These are phyloP conservation scores for Athelia psychrophila DNA, from an alignment of 1,284 basidiomycete species.

Conservation along the genomic window DNA sequence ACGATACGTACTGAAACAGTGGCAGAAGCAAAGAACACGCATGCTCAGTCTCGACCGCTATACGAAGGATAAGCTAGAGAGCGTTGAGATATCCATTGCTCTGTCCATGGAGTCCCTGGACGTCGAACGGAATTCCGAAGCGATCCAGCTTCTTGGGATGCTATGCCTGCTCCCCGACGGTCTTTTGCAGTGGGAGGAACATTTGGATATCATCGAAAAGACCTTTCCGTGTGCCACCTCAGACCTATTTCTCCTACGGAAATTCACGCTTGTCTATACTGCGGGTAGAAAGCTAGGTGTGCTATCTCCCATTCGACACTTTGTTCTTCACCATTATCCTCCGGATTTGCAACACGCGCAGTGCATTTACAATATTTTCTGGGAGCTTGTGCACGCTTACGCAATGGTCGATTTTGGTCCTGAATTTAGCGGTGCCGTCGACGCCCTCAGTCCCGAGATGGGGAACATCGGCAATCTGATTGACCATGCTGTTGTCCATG, in stretches of 20 bases:
- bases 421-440: not conserved
- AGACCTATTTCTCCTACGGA: not conserved
- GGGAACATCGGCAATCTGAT: not conserved
- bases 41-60: not conserved
- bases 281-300: not conserved
- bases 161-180: not conserved
- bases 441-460: not conserved
- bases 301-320: not conserved
- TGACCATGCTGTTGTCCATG: not conserved
- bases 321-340: not conserved
- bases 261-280: not conserved
- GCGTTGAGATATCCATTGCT: not conserved
- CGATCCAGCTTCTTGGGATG: not conserved
- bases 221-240: not conserved
- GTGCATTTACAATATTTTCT: not conserved
- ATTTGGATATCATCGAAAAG: not conserved
- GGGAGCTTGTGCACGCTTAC: not conserved
- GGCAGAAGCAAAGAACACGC: not conserved
- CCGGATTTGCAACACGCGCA: not conserved
- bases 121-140: not conserved
- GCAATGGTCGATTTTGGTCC: not conserved
- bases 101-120: not conserved
- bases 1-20: not conserved
- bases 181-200: not conserved
- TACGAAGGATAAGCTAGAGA: not conserved